Evolutionary conservation across 2,329 filamentous ascomycete genomes (phyloP).

Genomic region (Aciculosporium take): DNA sequence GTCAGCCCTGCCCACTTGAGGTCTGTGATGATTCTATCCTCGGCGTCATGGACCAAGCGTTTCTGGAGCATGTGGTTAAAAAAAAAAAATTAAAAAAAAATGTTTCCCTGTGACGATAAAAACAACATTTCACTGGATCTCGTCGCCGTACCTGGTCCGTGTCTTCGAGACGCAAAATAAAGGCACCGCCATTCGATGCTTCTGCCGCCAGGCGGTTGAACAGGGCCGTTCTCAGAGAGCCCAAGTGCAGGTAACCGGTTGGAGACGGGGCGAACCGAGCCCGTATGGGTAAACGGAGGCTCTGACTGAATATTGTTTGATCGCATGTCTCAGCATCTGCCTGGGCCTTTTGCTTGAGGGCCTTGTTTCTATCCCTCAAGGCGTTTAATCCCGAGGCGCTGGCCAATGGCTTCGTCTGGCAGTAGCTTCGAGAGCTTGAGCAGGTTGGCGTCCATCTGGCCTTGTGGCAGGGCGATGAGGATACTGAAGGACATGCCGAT

Average conservation of each 20-base stretch:
- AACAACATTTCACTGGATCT: background rate
- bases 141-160: conserved; percentile 63
- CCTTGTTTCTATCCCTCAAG: conserved; percentile 8
- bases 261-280: conserved; percentile 89
- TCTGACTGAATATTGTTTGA: conserved; percentile 21
- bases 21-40: conserved; percentile 63
- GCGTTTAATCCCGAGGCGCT: conserved; percentile 8
- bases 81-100: too few species aligned
- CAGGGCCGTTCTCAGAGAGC: conserved; percentile 81
- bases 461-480: background rate
- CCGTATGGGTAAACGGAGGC: conserved; percentile 38
- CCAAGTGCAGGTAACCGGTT: conserved; percentile 84
- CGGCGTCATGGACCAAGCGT: conserved; percentile 67
- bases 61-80: conserved; percentile 37
- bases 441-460: background rate
- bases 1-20: conserved; percentile 75
- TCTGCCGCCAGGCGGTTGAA: conserved; percentile 90
- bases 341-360: conserved; percentile 11
- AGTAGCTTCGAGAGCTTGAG: background rate
- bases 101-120: too few species aligned
- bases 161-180: conserved; percentile 83
- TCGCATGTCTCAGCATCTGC: conserved; percentile 2
- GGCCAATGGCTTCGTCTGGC: background rate
- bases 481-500: background rate
- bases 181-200: conserved; percentile 67